phyloP scores from a whole-genome alignment of 257 asterid genomes.

The Gentiana straminea region DNA sequence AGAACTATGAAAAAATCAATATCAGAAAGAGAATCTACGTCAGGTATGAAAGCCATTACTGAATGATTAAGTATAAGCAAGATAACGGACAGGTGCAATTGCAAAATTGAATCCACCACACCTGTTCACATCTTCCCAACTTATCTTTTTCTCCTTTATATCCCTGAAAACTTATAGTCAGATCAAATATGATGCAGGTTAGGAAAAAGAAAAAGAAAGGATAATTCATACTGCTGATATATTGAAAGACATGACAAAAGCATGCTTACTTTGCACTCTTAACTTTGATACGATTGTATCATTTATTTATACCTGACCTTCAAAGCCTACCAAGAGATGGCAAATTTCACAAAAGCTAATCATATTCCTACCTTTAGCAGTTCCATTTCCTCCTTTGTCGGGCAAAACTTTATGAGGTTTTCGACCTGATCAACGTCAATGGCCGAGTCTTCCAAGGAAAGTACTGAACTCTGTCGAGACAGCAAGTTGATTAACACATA shows the following conservation, averaged over 20 bases:
- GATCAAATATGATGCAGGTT: constrained; percentile 7
- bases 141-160: constrained; percentile 77
- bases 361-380: constrained; percentile 55
- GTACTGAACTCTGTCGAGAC: constrained; percentile 59
- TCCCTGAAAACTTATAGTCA: constrained; percentile 40
- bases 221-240: neutral
- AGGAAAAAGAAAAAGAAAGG: constrained; percentile 1
- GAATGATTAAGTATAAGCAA: neutral
- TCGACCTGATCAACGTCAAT: constrained; percentile 95
- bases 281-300: neutral
- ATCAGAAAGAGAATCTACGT: constrained; percentile 9
- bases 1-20: constrained; percentile 42
- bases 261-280: too few relatives aligned
- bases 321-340: neutral
- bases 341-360: constrained; percentile 4
- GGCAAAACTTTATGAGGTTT: constrained; percentile 88
- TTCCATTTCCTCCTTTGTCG: constrained; percentile 95
- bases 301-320: neutral
- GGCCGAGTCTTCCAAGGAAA: constrained; percentile 83
- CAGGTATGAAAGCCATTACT: constrained; percentile 1
- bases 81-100: constrained; percentile 2
- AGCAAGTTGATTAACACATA: constrained; percentile 4
- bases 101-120: constrained; percentile 19
- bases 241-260: neutral
- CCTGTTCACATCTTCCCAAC: constrained; percentile 95